Evolutionary conservation across 129 eudicot genomes (phyloP).

Genomic region (Sambucus nigra): DNA sequence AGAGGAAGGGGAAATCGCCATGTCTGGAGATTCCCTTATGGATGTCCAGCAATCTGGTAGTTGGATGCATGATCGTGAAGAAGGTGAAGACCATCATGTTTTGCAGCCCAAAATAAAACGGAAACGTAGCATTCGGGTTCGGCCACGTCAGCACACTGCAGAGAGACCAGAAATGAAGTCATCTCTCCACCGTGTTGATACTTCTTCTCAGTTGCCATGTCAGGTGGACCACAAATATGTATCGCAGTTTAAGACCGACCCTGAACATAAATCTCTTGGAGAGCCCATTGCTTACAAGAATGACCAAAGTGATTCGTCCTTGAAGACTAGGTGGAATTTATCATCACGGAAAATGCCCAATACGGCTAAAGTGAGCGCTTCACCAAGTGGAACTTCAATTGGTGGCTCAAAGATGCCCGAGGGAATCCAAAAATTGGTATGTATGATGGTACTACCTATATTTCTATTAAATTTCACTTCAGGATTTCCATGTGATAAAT

Average conservation of each 20-base stretch:
- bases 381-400: conserved; percentile 30
- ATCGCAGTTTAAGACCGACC: conserved; percentile 28
- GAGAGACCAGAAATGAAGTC: conserved; percentile 51
- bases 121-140: conserved; percentile 71
- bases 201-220: conserved; percentile 45
- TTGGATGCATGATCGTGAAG: conserved; percentile 85
- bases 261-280: conserved; percentile 31
- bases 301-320: conserved; percentile 37
- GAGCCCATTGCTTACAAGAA: conserved; percentile 34
- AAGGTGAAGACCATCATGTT: conserved; percentile 92
- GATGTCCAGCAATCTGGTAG: conserved; percentile 81
- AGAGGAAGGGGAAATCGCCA: conserved; percentile 91
- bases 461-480: too few relatives aligned
- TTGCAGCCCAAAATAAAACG: conserved; percentile 85
- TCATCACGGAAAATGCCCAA: conserved; percentile 43
- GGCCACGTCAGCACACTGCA: conserved; percentile 41
- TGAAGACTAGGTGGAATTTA: conserved; percentile 40
- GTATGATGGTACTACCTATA: conserved; percentile 2
- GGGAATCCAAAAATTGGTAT: conserved; percentile 72
- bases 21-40: conserved; percentile 74
- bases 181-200: conserved; percentile 47
- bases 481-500: too few relatives aligned
- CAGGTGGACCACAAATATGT: conserved; percentile 43
- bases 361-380: conserved; percentile 28
- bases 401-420: conserved; percentile 60